Conservation (phyloP, 2,329 filamentous ascomycete genomes). For the Scopulariopsis brevicaulis region DNA sequence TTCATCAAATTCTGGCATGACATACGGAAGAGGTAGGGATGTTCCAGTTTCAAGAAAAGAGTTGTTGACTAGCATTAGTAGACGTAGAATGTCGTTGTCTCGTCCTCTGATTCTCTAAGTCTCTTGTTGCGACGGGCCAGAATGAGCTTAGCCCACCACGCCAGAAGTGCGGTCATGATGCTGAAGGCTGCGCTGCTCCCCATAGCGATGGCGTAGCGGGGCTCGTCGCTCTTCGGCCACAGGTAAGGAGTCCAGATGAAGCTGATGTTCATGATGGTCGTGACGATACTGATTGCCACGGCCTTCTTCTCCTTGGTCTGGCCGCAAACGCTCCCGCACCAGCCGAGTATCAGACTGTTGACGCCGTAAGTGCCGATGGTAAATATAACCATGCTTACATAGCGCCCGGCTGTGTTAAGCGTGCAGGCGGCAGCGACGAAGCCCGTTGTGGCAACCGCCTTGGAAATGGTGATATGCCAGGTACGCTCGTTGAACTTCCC, state of each 20-base stretch:
- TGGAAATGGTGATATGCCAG: conserved; percentile 19
- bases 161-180: conserved; percentile 11
- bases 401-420: conserved; percentile 9
- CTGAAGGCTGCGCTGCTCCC: conserved; percentile 15
- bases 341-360: conserved; percentile 30
- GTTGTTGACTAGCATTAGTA: no score
- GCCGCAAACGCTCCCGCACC: conserved; percentile 26
- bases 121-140: conserved; percentile 14
- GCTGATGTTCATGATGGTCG: conserved; percentile 27
- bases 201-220: conserved; percentile 29
- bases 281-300: conserved; percentile 27
- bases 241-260: conserved; percentile 34
- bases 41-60: no score
- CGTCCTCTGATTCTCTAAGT: conserved; percentile 7
- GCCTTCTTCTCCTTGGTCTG: conserved; percentile 32
- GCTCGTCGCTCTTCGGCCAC: conserved; percentile 25
- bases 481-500: conserved; percentile 24
- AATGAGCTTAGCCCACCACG: conserved; percentile 14
- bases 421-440: conserved; percentile 12
- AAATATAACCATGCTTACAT: conserved; percentile 23
- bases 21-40: no score
- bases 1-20: no score
- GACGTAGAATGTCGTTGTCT: conserved; percentile 13
- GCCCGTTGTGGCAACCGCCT: conserved; percentile 11
- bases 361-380: conserved; percentile 23